Evolutionary conservation across 2,329 filamentous ascomycete species (phyloP).

Genomic region (Colletotrichum sansevieriae): DNA sequence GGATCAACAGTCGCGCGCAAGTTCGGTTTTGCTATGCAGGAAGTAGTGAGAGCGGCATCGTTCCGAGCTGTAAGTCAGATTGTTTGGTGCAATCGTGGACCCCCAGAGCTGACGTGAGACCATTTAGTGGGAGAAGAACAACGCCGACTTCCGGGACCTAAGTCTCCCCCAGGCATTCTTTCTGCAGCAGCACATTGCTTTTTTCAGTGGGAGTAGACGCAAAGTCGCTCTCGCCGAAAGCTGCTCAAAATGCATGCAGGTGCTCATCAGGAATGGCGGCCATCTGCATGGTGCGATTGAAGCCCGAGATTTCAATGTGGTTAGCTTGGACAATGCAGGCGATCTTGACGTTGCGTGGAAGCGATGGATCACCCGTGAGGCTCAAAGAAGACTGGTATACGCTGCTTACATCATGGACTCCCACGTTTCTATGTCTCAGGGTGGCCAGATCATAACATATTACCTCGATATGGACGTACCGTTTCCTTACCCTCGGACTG

Average conservation of each 20-base stretch:
- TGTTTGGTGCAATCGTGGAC: too few species aligned
- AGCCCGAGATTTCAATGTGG: too few species aligned
- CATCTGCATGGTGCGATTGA: background rate
- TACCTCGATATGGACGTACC: constrained; percentile 9
- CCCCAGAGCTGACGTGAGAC: too few species aligned
- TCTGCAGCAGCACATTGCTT: constrained; percentile 19
- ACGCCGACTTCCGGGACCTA: constrained; percentile 5
- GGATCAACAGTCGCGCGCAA: constrained; percentile 1
- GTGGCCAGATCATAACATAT: background rate
- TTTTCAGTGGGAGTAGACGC: constrained; percentile 11
- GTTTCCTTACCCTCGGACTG: background rate
- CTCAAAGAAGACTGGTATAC: constrained; percentile 12
- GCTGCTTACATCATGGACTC: constrained; percentile 13
- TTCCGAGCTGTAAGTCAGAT: constrained; percentile 14
- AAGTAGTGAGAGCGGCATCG: constrained; percentile 11
- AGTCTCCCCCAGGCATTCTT: constrained; percentile 22
- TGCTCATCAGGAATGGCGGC: constrained; percentile 23
- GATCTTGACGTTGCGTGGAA: background rate
- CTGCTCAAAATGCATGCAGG: constrained; percentile 1
- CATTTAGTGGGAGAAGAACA: constrained; percentile 16
- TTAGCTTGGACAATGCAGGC: background rate
- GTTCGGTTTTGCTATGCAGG: constrained; percentile 21
- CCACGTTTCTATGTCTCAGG: constrained; percentile 19
- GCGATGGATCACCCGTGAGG: background rate
- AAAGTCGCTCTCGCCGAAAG: constrained; percentile 13